phyloP scores from a whole-genome alignment of 768 basidiomycete species.

The Pluteus cervinus region DNA sequence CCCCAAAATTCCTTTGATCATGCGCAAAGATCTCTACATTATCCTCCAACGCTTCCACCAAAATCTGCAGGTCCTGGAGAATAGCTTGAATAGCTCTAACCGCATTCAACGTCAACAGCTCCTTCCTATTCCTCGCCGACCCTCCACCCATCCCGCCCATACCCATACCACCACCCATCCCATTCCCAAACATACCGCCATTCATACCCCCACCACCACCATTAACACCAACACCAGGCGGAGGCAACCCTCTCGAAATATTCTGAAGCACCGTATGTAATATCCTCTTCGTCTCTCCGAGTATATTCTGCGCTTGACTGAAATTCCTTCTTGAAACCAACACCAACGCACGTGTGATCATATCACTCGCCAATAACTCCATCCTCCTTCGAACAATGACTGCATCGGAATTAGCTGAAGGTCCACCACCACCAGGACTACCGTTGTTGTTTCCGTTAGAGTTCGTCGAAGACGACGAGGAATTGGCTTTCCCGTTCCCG shows the following conservation, averaged over 20 bases:
- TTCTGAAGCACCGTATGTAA: conserved; percentile 86
- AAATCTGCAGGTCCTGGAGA: conserved; percentile 78
- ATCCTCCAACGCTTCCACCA: conserved; percentile 86
- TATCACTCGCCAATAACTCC: conserved; percentile 95
- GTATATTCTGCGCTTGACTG: conserved; percentile 83
- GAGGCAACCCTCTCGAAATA: conserved; percentile 66
- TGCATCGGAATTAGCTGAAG: conserved; percentile 62
- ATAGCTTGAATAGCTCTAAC: conserved; percentile 82
- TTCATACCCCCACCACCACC: no score
- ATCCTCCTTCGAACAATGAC: conserved; percentile 90
- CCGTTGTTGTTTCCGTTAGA: no score
- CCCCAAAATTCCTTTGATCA: conserved; percentile 92
- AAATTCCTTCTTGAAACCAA: conserved; percentile 90
- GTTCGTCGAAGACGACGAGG: no score
- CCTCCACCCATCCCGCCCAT: no score
- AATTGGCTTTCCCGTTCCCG: no score
- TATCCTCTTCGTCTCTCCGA: conserved; percentile 88
- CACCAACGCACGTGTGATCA: conserved; percentile 93
- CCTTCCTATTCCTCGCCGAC: conserved; percentile 70
- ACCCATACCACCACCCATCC: no score
- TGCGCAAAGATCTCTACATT: conserved; percentile 89
- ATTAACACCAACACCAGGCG: conserved; percentile 44
- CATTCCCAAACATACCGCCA: no score
- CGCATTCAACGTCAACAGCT: conserved; percentile 63
- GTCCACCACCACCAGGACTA: conserved; percentile 28